Evolutionary conservation across 2,329 filamentous ascomycete genomes (phyloP), one percentile per base, ranked within the genome.

Genomic region (Cadophora gregata): DNA sequence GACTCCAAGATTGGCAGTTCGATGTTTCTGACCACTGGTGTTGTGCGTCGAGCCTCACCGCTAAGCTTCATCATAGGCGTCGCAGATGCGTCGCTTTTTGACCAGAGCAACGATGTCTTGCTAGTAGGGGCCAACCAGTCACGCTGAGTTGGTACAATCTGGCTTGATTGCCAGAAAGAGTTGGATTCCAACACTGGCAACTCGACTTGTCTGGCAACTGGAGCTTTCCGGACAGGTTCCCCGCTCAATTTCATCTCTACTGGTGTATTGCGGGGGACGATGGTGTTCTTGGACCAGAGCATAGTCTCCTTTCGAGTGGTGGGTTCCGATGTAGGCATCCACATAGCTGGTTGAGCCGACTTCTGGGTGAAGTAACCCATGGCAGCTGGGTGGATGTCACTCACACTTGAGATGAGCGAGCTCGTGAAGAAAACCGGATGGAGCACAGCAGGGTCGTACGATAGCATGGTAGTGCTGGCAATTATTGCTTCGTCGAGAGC

Each of bases 341-440:
- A 69, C 63, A 70, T 56, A 51, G 27, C 25, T 50, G 53, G n/a
- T 29, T 29, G 56, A 27, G 24, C n/a, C 31, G 45, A 4, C 36
- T 62, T 60, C 10, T 55, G n/a, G 29, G 31, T 33, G 24, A 67
- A 42, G 59, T 70, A 63, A 21, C 71, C 71, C 29, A 70, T 65
- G 1, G 71, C 71, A 55, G 72, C 71, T 14, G 71, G 71, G 48
- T 73, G 72, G 36, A 73, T 62, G 38, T 71, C 62, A 6, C 16
- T n/a, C 12, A 61, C 36, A 7, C 21, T 59, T 9, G 70, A 68
- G 53, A 60, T 33, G n/a, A 69, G 60, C 16, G 64, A 66, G 6
- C 64, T 48, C 0, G 70, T 72, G 63, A 72, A 72, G 65, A 71
- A 74, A 0, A 73, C 72, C 4, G 72, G 72, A 62, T 74, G 72